phyloP scores from a whole-genome alignment of 164 flowering plant species.

The Magnolia sinica region DNA sequence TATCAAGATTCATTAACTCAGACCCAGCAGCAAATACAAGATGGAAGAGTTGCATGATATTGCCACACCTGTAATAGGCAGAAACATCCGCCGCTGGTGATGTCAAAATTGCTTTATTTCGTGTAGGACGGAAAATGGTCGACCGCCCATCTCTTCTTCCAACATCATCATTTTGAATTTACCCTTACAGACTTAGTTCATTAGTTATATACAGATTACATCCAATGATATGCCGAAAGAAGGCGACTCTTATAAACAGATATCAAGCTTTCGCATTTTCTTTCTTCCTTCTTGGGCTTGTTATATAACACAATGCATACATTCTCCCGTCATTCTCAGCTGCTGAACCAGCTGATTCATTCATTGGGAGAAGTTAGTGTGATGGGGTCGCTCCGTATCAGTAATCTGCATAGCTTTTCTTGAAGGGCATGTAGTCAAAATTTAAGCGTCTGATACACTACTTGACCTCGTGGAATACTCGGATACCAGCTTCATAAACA shows the following conservation, averaged over 20 bases:
- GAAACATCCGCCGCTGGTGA: background rate
- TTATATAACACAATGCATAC: background rate
- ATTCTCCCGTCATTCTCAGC: background rate
- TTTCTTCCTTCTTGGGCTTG: conserved; percentile 1
- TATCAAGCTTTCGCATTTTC: background rate
- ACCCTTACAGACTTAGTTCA: conserved; percentile 2
- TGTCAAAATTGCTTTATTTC: background rate
- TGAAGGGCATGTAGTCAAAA: background rate
- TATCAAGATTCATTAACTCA: too few species aligned
- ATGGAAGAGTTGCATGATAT: background rate
- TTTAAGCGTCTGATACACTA: conserved; percentile 65
- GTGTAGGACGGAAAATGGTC: background rate
- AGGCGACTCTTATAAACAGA: background rate
- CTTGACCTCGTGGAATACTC: conserved; percentile 90
- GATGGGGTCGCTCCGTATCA: background rate
- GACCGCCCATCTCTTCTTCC: conserved; percentile 5
- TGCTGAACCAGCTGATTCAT: conserved; percentile 2
- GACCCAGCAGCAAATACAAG: background rate
- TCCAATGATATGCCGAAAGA: background rate
- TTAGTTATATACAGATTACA: conserved; percentile 1
- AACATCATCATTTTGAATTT: background rate
- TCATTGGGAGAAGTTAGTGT: background rate
- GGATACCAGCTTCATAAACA: conserved; percentile 80
- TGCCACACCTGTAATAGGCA: background rate
- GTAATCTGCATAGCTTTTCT: background rate